Conservation (phyloP, 1,284 basidiomycete genomes). For the Cryptococcus hybrid region DNA sequence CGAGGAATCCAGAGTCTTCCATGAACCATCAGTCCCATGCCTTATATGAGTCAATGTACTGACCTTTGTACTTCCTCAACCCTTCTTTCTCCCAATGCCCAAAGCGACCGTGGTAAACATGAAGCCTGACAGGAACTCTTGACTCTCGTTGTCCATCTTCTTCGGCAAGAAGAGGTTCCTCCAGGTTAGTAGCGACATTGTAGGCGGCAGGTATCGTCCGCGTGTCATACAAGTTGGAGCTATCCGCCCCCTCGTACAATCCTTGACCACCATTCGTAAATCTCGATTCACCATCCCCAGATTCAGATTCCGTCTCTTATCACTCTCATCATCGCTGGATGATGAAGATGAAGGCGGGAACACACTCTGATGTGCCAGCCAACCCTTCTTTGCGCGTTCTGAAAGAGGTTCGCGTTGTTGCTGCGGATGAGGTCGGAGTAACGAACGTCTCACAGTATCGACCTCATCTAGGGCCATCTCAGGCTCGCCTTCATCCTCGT, state of each 20-base stretch:
- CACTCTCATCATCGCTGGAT: conserved; percentile 34
- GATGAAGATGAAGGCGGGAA: conserved; percentile 44
- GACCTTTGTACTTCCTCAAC: conserved; percentile 49
- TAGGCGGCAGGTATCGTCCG: background rate
- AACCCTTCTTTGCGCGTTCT: conserved; percentile 39
- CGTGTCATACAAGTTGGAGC: conserved; percentile 20
- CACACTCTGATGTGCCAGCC: conserved; percentile 50
- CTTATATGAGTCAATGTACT: conserved; percentile 1
- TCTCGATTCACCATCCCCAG: conserved; percentile 18
- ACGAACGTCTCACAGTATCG: conserved; percentile 27
- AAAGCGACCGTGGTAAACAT: conserved; percentile 47
- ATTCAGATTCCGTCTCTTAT: conserved; percentile 37
- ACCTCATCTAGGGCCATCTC: conserved; percentile 39
- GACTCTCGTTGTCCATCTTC: conserved; percentile 9
- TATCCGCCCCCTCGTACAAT: conserved; percentile 1
- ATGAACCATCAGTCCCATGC: background rate
- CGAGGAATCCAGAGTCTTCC: conserved; percentile 46
- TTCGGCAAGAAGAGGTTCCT: conserved; percentile 29
- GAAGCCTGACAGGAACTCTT: conserved; percentile 39
- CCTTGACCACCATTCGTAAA: conserved; percentile 4
- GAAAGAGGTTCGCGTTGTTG: conserved; percentile 8
- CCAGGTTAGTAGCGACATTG: conserved; percentile 15
- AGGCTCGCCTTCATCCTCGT: conserved; percentile 28
- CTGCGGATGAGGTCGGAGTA: conserved; percentile 14
- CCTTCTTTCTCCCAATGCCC: conserved; percentile 48